phyloP scores from a whole-genome alignment of 345 rosid genomes.

The Chamaenerion angustifolium region DNA sequence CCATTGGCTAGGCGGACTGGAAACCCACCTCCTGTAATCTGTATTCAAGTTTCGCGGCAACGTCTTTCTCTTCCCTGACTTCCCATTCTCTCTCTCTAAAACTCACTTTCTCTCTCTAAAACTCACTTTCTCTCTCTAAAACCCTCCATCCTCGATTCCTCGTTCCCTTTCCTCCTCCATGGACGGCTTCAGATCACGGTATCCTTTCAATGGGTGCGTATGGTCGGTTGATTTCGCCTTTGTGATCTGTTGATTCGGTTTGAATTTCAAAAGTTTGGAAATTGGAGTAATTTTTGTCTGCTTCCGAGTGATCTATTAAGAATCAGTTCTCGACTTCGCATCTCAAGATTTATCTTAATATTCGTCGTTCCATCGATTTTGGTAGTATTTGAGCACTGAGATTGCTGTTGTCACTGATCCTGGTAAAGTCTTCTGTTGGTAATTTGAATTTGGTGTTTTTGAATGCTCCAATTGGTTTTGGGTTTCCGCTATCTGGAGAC shows the following conservation, averaged over 20 bases:
- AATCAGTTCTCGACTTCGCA: neutral
- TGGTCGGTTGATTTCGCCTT: neutral
- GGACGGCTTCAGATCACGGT: constrained; percentile 5
- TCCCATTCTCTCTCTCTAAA: constrained; percentile 7
- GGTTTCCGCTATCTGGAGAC: too few relatives aligned
- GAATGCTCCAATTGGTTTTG: too few relatives aligned
- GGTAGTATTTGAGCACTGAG: constrained; percentile 2
- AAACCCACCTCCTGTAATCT: constrained; percentile 17
- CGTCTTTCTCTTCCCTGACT: constrained; percentile 8
- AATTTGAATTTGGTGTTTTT: too few relatives aligned
- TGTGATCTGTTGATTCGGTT: constrained; percentile 4
- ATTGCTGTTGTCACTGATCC: neutral
- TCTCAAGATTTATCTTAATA: neutral
- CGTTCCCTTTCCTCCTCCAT: neutral
- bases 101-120: too few relatives aligned
- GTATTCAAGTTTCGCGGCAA: constrained; percentile 97
- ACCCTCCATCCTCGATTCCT: constrained; percentile 1
- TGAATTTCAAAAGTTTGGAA: neutral
- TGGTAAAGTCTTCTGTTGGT: neutral
- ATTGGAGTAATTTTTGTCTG: neutral
- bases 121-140: constrained; percentile 13
- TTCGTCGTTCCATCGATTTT: neutral
- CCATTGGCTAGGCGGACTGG: constrained; percentile 1
- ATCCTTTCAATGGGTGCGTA: constrained; percentile 7
- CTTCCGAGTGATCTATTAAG: neutral